Percentiles rank a stretch among this genome's conserved stretches.
Evolutionary conservation across 1,284 basidiomycete genomes (phyloP).

Genomic region (Vanrija humicola): DNA sequence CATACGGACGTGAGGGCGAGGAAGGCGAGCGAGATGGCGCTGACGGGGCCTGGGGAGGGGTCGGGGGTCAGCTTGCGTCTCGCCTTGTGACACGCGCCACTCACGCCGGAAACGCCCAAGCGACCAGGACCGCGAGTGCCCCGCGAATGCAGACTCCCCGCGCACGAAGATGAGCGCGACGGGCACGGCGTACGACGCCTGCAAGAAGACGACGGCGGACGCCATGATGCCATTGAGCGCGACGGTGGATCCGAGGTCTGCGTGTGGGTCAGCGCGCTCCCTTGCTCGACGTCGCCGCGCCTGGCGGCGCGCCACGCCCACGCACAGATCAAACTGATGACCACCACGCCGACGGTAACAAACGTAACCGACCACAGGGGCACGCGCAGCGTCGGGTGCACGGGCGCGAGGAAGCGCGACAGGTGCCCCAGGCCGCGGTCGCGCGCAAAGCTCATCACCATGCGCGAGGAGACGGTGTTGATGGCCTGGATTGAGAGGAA

Average conservation of each 20-base stretch:
- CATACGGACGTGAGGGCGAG: constrained; percentile 50
- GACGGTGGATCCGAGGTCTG: constrained; percentile 52
- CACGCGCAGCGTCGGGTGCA: constrained; percentile 52
- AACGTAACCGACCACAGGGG: constrained; percentile 59
- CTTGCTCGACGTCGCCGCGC: too few species aligned
- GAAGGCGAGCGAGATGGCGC: constrained; percentile 48
- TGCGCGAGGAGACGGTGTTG: constrained; percentile 61
- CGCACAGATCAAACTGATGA: constrained; percentile 14
- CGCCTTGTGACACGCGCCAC: background rate
- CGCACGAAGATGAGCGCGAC: constrained; percentile 39
- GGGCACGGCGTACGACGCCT: constrained; percentile 38
- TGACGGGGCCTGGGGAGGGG: constrained; percentile 28
- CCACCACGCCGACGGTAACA: constrained; percentile 45
- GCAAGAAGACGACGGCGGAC: constrained; percentile 37
- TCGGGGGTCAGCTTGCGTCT: constrained; percentile 27
- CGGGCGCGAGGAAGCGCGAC: constrained; percentile 53
- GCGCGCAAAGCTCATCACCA: constrained; percentile 64
- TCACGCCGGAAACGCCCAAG: constrained; percentile 33
- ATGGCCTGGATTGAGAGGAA: constrained; percentile 48
- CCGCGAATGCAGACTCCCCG: constrained; percentile 48
- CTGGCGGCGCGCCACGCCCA: background rate
- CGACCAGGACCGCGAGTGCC: constrained; percentile 34
- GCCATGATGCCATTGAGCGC: constrained; percentile 32
- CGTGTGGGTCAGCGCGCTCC: too few species aligned
- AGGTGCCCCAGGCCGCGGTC: constrained; percentile 61